Percentiles rank a stretch among this genome's conserved stretches.
These are phyloP conservation scores for Candida lessepsii DNA, from an alignment of 805 yeast species.

Conservation along the genomic window DNA sequence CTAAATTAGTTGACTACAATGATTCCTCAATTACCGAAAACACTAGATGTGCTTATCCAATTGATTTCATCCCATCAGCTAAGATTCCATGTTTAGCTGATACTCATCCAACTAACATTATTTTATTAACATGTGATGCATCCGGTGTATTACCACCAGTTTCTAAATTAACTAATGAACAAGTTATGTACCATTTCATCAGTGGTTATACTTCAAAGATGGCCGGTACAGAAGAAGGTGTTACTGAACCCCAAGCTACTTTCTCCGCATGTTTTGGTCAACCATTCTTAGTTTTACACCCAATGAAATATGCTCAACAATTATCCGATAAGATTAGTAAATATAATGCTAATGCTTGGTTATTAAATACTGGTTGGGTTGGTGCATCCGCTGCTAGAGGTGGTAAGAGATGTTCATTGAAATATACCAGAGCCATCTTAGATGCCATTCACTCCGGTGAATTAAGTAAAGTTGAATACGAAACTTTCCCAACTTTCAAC, in stretches of 20 bases:
- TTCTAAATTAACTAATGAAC: conserved; percentile 87
- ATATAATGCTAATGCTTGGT: conserved; percentile 92
- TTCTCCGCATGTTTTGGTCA: conserved; percentile 99
- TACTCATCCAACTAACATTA: conserved; percentile 87
- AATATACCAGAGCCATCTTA: conserved; percentile 94
- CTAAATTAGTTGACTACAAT: conserved; percentile 83
- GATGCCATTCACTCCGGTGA: conserved; percentile 94
- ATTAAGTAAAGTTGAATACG: conserved; percentile 75
- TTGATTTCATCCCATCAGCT: conserved; percentile 94
- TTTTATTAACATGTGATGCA: conserved; percentile 94
- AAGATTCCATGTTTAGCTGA: conserved; percentile 91
- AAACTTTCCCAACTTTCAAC: conserved; percentile 82
- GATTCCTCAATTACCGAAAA: conserved; percentile 87
- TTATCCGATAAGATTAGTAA: conserved; percentile 86
- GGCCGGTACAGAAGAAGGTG: conserved; percentile 99
- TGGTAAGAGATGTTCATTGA: conserved; percentile 96
- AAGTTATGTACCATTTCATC: conserved; percentile 98
- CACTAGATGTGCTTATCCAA: conserved; percentile 98
- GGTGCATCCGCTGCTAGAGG: conserved; percentile 91
- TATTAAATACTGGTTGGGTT: conserved; percentile 98
- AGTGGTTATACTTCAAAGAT: conserved; percentile 98
- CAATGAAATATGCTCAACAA: conserved; percentile 97
- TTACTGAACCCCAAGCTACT: conserved; percentile 96
- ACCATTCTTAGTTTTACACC: conserved; percentile 97
- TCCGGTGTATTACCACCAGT: conserved; percentile 98